Evolutionary conservation across 2,329 filamentous ascomycete species (phyloP).

Genomic region (Chalaropsis ovoidea): DNA sequence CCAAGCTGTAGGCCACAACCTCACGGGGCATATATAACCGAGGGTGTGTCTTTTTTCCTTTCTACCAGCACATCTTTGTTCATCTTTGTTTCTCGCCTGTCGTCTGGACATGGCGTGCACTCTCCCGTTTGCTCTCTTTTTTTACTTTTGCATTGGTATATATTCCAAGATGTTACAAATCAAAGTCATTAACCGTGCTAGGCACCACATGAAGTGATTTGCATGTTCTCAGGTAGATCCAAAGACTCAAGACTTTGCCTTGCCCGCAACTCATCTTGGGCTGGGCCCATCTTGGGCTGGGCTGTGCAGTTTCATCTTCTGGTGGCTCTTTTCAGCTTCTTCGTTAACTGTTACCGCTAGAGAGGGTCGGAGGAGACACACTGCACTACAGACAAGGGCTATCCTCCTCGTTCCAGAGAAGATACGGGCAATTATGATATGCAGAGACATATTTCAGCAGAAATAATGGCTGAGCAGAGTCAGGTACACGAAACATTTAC

Average conservation of each 20-base stretch:
- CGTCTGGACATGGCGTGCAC: not conserved
- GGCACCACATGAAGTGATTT: not conserved
- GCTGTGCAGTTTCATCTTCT: not conserved
- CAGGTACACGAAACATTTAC: constrained; percentile 10
- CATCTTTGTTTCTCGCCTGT: not conserved
- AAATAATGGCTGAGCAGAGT: constrained; percentile 10
- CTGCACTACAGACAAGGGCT: not conserved
- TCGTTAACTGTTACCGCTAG: constrained; percentile 2
- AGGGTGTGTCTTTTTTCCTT: not conserved
- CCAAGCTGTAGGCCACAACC: constrained; percentile 47
- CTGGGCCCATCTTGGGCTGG: not conserved
- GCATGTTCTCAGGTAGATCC: not conserved
- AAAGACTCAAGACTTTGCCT: not conserved
- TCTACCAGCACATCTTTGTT: not conserved
- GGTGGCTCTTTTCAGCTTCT: constrained; percentile 1
- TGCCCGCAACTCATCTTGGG: not conserved
- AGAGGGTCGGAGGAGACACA: not conserved
- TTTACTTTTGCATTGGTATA: not conserved
- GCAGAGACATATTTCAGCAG: constrained; percentile 7
- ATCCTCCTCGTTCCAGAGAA: not conserved
- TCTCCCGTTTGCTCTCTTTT: not conserved
- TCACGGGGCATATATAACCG: not conserved
- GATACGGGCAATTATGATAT: not conserved
- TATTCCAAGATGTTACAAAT: not conserved
- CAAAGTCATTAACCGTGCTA: not conserved